Base-by-base conservation (phyloP, 2,329 filamentous ascomycete genomes). In the Rhynchosporium agropyri region DNA sequence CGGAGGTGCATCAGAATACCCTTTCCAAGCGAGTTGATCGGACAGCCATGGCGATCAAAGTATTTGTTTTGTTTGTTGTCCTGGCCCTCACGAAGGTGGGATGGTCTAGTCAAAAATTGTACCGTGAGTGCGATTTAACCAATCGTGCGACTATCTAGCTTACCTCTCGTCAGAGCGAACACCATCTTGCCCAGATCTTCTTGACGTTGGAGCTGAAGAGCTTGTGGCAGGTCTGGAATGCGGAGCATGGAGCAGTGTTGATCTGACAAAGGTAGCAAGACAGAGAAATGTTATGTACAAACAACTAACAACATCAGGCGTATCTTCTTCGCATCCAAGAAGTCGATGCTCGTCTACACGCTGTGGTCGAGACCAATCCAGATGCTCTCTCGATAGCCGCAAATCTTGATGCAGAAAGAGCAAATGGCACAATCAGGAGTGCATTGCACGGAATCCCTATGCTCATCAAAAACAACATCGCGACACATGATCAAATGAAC, bases 381-480 rank as follows among this genome's bases (percentile, higher is more conserved):
- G 73, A 74, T 63, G 74, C 73, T 6, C 38, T 74, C 3, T 51
- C 59, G 1, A 74, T 74, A 61, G 73, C 74, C 8, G 64, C 62
- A 33, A 20, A 58, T 29, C 69, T 75, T 9, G 74, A 75, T 58
- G 64, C 48, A 8, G 72, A 75, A 50, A 69, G 72, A 40, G 60
- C 66, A 1, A 63, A 65, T 10, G 72, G 72, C 8, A 67, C 56
- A 6, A 60, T 71, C 33, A 57, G 71, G n/a, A 70, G 72, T 26
- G 46, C 82, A 5, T 74, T 86, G 0, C 83, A 87, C 72, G 84
- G 85, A 0, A 77, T 87, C 3, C 84, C 84, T 0, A 81, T 87
- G 50, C 73, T 87, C 13, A 80, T 87, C 74, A 87, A 87, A 73
- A 82, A 85, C 71, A 85, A 84, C 69, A 86, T 87, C 61, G 84